phyloP scores from a whole-genome alignment of 1,284 basidiomycete species.

The Peniophora sp. region DNA sequence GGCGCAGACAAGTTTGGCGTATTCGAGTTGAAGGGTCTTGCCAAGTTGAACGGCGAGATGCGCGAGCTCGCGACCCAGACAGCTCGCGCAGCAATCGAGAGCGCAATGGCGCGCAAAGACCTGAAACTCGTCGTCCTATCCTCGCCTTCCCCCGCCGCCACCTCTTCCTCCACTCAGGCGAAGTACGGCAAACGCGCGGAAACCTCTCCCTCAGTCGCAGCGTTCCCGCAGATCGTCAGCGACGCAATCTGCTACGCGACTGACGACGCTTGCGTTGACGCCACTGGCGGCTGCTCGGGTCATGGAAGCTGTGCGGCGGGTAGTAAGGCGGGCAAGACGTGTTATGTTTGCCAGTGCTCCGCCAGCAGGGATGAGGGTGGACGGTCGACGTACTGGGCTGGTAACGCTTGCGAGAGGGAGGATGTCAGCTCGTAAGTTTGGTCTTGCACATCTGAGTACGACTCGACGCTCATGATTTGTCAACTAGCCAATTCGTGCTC shows the following conservation, averaged over 20 bases:
- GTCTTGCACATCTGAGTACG: neutral
- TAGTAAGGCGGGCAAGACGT: conserved; percentile 55
- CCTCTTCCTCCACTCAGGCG: conserved; percentile 2
- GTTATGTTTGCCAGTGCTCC: conserved; percentile 66
- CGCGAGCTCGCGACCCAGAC: conserved; percentile 30
- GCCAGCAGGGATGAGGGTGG: conserved; percentile 40
- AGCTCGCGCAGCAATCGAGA: conserved; percentile 36
- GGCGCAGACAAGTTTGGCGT: conserved; percentile 47
- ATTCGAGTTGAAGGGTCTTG: conserved; percentile 46
- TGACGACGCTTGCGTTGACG: conserved; percentile 47
- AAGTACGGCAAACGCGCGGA: conserved; percentile 25
- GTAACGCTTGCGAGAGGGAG: conserved; percentile 64
- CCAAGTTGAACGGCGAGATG: conserved; percentile 39
- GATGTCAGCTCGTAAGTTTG: conserved; percentile 67
- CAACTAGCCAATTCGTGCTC: conserved; percentile 59
- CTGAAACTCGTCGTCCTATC: conserved; percentile 49
- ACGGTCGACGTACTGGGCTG: conserved; percentile 62
- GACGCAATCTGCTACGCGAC: conserved; percentile 59
- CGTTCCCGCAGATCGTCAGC: conserved; percentile 47
- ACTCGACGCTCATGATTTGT: conserved; percentile 6
- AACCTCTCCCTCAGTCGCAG: conserved; percentile 30
- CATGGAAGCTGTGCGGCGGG: conserved; percentile 58
- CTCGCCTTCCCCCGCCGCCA: conserved; percentile 3
- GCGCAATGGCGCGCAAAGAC: conserved; percentile 27
- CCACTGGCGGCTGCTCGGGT: conserved; percentile 61